Evolutionary conservation across 164 flowering plant species (phyloP), one percentile per base, ranked within the genome.

Genomic region (Aristolochia fimbriata): DNA sequence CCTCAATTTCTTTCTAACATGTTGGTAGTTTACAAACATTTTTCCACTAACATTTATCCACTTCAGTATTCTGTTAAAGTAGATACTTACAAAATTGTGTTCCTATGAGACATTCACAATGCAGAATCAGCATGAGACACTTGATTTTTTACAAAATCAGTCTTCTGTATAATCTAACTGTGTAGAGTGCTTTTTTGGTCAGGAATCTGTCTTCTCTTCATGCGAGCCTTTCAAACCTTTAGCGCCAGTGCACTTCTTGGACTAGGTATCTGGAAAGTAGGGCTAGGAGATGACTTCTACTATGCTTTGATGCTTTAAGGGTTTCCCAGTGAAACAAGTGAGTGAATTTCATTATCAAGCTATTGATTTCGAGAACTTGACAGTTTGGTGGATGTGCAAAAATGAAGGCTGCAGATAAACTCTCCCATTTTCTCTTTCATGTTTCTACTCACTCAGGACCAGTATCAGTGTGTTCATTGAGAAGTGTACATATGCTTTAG

Each of bases 271-370:
- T 68, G 58, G 48, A 62, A 58, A 60, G 51, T 76, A 57, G 83
- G 81, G 41, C 65, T 74, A 21, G 76, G 65, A 4, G 62, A 76
- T 60, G 81, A 82, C 50, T 82, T 82, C 77, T 82, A 76, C 73
- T 25, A 73, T 56, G 76, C 79, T 24, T 72, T 82, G 64, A 68
- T 65, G 62, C 75, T 64, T 51, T 81, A 67, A 73, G 66, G 70
- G 59, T 59, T 9, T 48, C 21, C 20, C 51, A 48, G 51, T 48
- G 21, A 48, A 16, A 48, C 16, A 6, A 15, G 5, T 12, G n/a
- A 48, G 51, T 13, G n/a, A 48, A 48, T 48, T 48, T 48, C 51
- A 48, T 19, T 19, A 48, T 48, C 51, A 48, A 48, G 21, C 12
- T 48, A 48, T 15, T 19, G 19, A 16, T 48, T 19, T 4, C n/a